Base-by-base conservation (phyloP, 768 basidiomycete species). In the Fistulinella prunicolor region DNA sequence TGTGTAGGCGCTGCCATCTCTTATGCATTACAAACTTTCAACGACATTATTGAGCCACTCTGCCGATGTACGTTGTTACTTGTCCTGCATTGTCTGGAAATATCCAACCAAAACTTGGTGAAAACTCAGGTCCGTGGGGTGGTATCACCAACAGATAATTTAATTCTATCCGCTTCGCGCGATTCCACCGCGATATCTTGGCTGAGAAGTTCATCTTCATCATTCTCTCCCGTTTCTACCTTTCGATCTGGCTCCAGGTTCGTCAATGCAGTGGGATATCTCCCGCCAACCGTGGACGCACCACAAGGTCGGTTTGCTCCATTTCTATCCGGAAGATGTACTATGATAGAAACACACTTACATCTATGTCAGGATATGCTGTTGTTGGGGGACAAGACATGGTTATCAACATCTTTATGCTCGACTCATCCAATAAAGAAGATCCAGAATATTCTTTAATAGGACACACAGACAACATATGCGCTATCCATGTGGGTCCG, bases 401-500 rank as follows among this genome's bases (percentile, higher is more conserved):
- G 19, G 78, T 93, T 35, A 81, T 98, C 69, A 91, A 93, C 55
- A 73, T 93, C 14, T 98, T 89, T 61, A 74, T 82, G 34, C 74
- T 90, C 34, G 68, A 70, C n/a, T 66, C 73, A 8, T 61, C 70
- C 28, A 66, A 76, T 16, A 78, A 74, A 57, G 80, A 81, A 47
- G 86, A 94, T 50, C 93, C 95, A 19, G 76, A 81, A 59, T 89
- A 85, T 70, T 81, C 83, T 19, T 77, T 97, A 22, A 64, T 97
- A 29, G 96, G 95, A 20, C 96, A 99, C 66, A 80, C 82, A 12
- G 84, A 86, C 39, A 98, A 98, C 63, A 80, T 98, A 29, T 98
- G 94, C 66, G 78, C 89, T 19, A 73, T 99, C 47, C 78, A 90
- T 60, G 79, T 83, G 4, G 80, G 81, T 9, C 68, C 78, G 9